phyloP scores from a whole-genome alignment of 495 filamentous ascomycete genomes.

The Hypoxylon cercidicola region DNA sequence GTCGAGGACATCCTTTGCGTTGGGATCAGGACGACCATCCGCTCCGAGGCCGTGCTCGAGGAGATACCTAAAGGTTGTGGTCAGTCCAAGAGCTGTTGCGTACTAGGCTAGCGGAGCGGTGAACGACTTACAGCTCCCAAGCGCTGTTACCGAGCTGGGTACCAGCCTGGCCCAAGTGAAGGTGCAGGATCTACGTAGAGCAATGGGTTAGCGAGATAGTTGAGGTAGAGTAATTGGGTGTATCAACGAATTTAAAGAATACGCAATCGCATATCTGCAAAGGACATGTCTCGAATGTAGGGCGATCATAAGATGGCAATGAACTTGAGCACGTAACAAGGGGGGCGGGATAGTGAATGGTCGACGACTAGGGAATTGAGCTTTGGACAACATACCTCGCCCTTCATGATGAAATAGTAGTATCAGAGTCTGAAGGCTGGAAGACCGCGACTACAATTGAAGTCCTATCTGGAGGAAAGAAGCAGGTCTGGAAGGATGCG shows the following conservation, averaged over 20 bases:
- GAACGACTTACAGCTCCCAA: slow-evolving; percentile 86
- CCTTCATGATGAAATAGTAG: slow-evolving; percentile 49
- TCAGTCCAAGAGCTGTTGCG: slow-evolving; percentile 15
- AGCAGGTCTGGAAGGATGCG: slow-evolving; percentile 33
- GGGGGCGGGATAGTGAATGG: neutral
- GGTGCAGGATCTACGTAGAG: slow-evolving; percentile 75
- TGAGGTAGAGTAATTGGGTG: slow-evolving; percentile 11
- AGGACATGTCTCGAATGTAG: neutral
- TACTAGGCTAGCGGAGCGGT: slow-evolving; percentile 48
- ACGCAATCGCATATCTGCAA: slow-evolving; percentile 5
- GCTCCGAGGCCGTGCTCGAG: slow-evolving; percentile 87
- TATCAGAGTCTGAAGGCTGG: slow-evolving; percentile 30
- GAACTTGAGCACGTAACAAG: slow-evolving; percentile 14
- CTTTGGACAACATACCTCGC: slow-evolving; percentile 46
- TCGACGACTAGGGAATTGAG: neutral
- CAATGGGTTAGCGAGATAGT: slow-evolving; percentile 20
- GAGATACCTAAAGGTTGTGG: slow-evolving; percentile 71
- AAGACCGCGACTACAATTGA: slow-evolving; percentile 34
- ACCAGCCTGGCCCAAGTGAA: slow-evolving; percentile 94
- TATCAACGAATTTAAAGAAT: neutral
- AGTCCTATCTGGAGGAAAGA: slow-evolving; percentile 37
- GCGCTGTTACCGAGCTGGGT: slow-evolving; percentile 92
- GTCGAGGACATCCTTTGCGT: slow-evolving; percentile 68
- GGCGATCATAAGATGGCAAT: slow-evolving; percentile 7
- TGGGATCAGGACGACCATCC: slow-evolving; percentile 76